These are phyloP conservation scores for Alternaria triticina DNA, from an alignment of 2,329 filamentous ascomycete species.

Conservation along the genomic window DNA sequence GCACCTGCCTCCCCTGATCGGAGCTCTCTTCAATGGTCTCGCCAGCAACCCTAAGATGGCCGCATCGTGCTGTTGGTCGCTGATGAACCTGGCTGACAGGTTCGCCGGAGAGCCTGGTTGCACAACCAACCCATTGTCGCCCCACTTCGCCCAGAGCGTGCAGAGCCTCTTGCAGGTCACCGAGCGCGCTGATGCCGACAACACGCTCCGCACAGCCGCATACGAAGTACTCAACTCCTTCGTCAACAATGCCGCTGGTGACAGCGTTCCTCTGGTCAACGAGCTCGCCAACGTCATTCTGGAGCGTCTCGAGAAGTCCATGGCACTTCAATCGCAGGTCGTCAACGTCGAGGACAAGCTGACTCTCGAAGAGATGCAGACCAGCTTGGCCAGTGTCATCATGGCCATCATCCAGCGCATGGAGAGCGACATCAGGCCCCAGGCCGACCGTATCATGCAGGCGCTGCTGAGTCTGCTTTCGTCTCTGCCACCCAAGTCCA, in stretches of 20 bases:
- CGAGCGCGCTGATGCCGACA: constrained; percentile 80
- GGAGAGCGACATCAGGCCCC: constrained; percentile 87
- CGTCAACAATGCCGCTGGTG: constrained; percentile 85
- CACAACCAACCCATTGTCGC: constrained; percentile 80
- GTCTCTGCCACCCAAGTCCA: constrained; percentile 82
- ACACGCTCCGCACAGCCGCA: constrained; percentile 88
- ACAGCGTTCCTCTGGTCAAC: constrained; percentile 81
- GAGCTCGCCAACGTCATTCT: constrained; percentile 86
- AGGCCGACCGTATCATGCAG: constrained; percentile 94
- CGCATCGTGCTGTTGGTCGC: constrained; percentile 96
- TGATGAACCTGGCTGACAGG: constrained; percentile 97
- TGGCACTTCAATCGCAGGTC: constrained; percentile 88
- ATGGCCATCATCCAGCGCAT: constrained; percentile 90
- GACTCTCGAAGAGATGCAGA: constrained; percentile 96
- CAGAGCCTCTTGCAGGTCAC: constrained; percentile 85
- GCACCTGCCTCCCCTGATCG: constrained; percentile 84
- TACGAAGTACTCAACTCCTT: constrained; percentile 98
- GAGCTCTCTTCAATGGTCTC: constrained; percentile 86
- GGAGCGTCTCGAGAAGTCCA: constrained; percentile 86
- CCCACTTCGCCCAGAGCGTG: constrained; percentile 92
- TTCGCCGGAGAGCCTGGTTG: constrained; percentile 87
- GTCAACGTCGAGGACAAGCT: constrained; percentile 97
- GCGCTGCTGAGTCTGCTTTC: constrained; percentile 80
- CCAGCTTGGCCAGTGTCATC: constrained; percentile 88
- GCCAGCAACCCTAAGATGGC: constrained; percentile 96